Base-by-base conservation (phyloP, 495 filamentous ascomycete genomes). In the Xylaria sp. region DNA sequence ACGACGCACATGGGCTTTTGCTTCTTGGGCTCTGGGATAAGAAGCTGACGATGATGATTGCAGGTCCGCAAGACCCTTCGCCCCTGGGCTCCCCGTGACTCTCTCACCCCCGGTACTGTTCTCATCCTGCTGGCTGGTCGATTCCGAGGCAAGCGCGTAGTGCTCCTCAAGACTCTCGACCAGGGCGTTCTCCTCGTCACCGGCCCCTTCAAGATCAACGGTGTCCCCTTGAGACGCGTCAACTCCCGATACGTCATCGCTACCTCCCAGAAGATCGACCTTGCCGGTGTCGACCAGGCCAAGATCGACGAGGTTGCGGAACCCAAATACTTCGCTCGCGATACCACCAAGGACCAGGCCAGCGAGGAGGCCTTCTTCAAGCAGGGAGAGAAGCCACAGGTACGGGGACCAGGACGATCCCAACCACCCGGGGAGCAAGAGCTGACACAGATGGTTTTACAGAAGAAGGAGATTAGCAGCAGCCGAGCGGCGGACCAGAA, bases 181-280 rank as follows among this genome's bases (percentile, higher is more conserved):
- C 92, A 97, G 87, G 97, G 97, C 85, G 93, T 98, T 73, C 94
- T 99, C 80, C 93, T 99, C 80, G 93, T 99, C 75, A 99, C 97
- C 79, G 97, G 97, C 76, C 97, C 97, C 80, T 99, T 98, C 92
- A 98, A 97, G 91, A 91, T 98, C 88, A 99, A 99, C 87, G 97
- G 97, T 85, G 97, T 99, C 72, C 97, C 97, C 72, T 92, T 99
- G 79, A 91, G 97, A 83, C 90, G 97, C 84, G 96, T 99, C 80
- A 99, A 99, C 87, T 86, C 95, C 77, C 91, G 97, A 88, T 99
- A 98, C 86, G 97, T 99, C 73, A 98, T 98, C 83, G 95, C 95
- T 80, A 99, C 97, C 76, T 97, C 92, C 79, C 91, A 90, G 78
- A 93, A 91, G 83, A 88, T 99, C 75, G 92, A 97, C 81, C 83